Base-by-base conservation (phyloP, 2,329 filamentous ascomycete species). In the Cytospora chrysosperma region DNA sequence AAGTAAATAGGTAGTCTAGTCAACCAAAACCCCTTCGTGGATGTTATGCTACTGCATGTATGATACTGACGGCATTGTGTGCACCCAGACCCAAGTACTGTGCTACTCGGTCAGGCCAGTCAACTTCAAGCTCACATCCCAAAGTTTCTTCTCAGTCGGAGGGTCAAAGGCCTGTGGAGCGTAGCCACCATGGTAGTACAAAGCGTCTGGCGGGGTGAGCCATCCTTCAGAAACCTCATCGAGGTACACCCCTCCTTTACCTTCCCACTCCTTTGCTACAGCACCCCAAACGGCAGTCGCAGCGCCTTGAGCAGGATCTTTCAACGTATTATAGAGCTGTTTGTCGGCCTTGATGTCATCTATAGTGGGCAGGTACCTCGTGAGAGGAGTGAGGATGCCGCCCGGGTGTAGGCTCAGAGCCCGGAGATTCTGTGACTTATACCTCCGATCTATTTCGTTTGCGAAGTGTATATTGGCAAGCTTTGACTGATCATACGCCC, bases 361-460 rank as follows among this genome's bases (percentile, higher is more conserved):
- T 40, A 50, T 49, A 21, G 26, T 40, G 15, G 65, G 63, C 34
- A 32, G 21, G 52, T 55, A 61, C 19, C 49, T 30, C 19, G 50
- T 13, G 10, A 61, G 10, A 24, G 52, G 63, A 10, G 65, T 71
- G 2, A 40, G 21, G 34, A 72, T 67, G 7, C 63, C 67, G 27
- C 82, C 81, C 0, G 81, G 82, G 62, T 80, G 77, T 2, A 84
- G 61, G 49, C 72, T 74, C 4, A 72, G 70, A 0, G 72, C 79
- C 61, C 78, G 79, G 1, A 82, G 64, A 21, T 56, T 56, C 28
- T 43, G 13, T 13, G 53, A 56, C 53, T 56, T 32, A 24, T 74
- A 71, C 3, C 65, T 67, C 24, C 57, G 40, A 2, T 74, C 73
- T 19, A 76, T 65, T 64, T 74, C 69, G 6, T 66, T 67, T 12